Evolutionary conservation across 1,139 yeast genomes (phyloP), one percentile per base, ranked within the genome.

Genomic region (Protomyces pachydermus): DNA sequence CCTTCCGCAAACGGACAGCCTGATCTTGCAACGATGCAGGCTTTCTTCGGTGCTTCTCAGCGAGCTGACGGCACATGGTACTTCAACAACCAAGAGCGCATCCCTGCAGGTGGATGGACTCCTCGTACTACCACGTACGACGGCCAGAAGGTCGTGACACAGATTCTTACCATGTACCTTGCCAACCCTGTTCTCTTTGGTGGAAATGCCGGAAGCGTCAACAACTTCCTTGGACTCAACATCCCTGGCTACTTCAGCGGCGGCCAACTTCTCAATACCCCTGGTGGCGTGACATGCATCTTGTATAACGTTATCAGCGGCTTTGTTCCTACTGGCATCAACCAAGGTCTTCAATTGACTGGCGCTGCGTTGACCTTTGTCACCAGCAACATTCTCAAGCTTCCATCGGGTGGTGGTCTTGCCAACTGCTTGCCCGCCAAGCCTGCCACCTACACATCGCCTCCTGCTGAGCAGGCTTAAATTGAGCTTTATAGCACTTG

Each of bases 31-130:
- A 58, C 56, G 25, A 58, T 52, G 48, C 10, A 25, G 42, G 32
- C 56, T 12, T 58, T 58, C 62, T 58, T 58, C 35, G 62, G 62
- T 28, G 62, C 62, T 39, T 39, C 62, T 12, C 54, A 48, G 23
- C 62, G 56, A 4, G 56, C 62, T 18, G 39, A 50, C 16, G 53
- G 56, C 4, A 54, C 51, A 16, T 57, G 61, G 61, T 37, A 50
- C 14, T 58, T 52, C 56, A 52, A 58, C 56, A 58, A 58, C 53
- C 37, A 50, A 16, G 62, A 58, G 45, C 25, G 20, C 34, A 58
- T 58, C 45, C 62, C 62, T 38, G 42, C 56, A 37, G 25, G 20
- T 20, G 48, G 48, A 42, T 58, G 62, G 62, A 20, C 35, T 28
- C 62, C 62, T 18, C 51, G 62, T 39, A 51, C 62, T 2, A 58